Percentiles rank a stretch among this genome's conserved stretches.
Conservation (phyloP, 2,329 filamentous ascomycete species). For the Neopestalotiopsis clavispora region DNA sequence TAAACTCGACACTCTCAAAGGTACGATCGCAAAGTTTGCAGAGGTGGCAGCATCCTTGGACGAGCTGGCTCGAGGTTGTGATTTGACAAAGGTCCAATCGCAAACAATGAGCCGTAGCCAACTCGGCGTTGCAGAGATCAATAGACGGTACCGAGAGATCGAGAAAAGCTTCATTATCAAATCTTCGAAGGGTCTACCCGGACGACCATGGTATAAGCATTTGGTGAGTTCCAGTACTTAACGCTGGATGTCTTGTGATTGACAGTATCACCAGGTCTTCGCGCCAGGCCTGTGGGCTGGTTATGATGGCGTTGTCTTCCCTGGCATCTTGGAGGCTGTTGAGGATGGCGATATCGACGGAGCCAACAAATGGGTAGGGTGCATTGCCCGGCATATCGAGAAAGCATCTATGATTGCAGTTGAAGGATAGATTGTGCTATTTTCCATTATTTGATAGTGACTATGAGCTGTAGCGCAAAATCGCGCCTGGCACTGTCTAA, state of each 20-base stretch:
- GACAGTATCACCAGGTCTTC: constrained; percentile 12
- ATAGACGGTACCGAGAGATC: constrained; percentile 18
- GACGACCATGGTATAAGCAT: constrained; percentile 23
- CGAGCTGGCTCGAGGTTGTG: neutral
- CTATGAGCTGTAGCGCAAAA: neutral
- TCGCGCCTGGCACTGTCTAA: neutral
- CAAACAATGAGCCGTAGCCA: neutral
- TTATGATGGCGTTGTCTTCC: constrained; percentile 22
- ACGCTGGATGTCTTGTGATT: neutral
- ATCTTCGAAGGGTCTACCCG: constrained; percentile 13
- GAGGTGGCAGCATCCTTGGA: constrained; percentile 15
- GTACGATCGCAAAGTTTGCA: constrained; percentile 16
- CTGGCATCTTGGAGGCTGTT: constrained; percentile 18
- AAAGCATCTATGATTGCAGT: neutral
- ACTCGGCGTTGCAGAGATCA: constrained; percentile 11
- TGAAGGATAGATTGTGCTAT: neutral
- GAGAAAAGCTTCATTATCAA: constrained; percentile 18
- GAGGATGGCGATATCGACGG: constrained; percentile 19
- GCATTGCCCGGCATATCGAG: constrained; percentile 6
- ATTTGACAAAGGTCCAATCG: neutral
- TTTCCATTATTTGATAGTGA: no score
- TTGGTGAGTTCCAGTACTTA: neutral
- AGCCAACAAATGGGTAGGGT: constrained; percentile 18
- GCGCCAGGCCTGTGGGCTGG: constrained; percentile 23
- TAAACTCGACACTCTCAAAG: constrained; percentile 8